Base-by-base conservation (phyloP, 495 filamentous ascomycete genomes). In the Hypoxylon fuscum region DNA sequence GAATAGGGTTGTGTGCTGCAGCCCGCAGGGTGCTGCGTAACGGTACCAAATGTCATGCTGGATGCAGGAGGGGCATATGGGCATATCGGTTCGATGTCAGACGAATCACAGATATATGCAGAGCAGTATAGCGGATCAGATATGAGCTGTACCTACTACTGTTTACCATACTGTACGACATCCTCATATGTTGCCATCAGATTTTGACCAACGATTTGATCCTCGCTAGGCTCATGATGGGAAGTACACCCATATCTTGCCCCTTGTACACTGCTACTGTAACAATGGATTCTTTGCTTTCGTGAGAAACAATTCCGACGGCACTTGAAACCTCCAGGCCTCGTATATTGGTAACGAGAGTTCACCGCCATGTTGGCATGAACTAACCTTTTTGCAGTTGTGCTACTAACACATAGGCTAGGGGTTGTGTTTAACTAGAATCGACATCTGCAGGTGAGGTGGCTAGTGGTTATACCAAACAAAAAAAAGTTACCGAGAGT, bases 21-120 rank as follows among this genome's bases (percentile, higher is more conserved):
- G 63, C 51, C 42, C 61, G 57, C 63, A 61, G 52, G 57, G 56
- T 42, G 40, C 46, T 61, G 56, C 63, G 57, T 54, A 56, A 48
- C 63, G 40, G 52, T 61, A 34, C 63, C 57, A 66, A 66, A 66
- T 66, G 63, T 57, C 56, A 66, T 66, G 55, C 56, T 61, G 46
- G 43, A 64, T 55, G 50, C 62, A 55, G 62, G 44, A 59, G 49
- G 55, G 37, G 9, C 12, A 14, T 14, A 37, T 11, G 11, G 15
- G 31, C 29, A 44, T 52, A 31, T 59, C 51, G 50, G 59, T 49
- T 66, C 50, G 45, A 56, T 27, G 14, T 12, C 46, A 22, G 37
- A 29, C 63, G 40, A 66, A 61, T 66, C 57, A 57, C 10, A 42
- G 22, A 21, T 25, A 3, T 29, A 34, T n/a, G 20, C 9, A 37